These are phyloP conservation scores for Rhizomucor pusillus DNA, from an alignment of 371 early-diverging fungal species.

Conservation along the genomic window DNA sequence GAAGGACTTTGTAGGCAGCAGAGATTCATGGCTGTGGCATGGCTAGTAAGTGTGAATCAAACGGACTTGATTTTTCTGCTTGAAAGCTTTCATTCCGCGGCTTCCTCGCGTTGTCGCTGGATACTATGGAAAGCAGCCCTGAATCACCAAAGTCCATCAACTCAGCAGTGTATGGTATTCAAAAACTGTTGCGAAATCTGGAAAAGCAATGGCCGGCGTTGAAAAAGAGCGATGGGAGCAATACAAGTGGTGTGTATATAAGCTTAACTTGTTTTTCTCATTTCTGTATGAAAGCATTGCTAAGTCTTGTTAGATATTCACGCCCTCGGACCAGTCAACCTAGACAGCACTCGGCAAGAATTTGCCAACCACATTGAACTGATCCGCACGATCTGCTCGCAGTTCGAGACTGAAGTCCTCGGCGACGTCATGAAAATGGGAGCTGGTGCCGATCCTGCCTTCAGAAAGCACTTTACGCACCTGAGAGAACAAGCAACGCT, in stretches of 20 bases:
- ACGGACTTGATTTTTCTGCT: not conserved
- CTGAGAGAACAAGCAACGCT: slow-evolving; percentile 56
- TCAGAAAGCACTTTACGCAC: slow-evolving; percentile 56
- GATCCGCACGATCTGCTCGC: slow-evolving; percentile 55
- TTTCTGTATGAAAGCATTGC: not conserved
- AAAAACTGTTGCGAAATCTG: slow-evolving; percentile 25
- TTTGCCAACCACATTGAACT: slow-evolving; percentile 49
- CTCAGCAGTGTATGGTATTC: slow-evolving; percentile 36
- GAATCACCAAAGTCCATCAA: slow-evolving; percentile 33
- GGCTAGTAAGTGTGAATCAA: too few species aligned
- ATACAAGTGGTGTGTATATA: slow-evolving; percentile 1
- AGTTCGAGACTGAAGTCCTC: slow-evolving; percentile 57
- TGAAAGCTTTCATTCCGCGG: not conserved
- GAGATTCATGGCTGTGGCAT: too few species aligned
- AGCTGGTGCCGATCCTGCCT: slow-evolving; percentile 50
- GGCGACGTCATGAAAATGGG: slow-evolving; percentile 61
- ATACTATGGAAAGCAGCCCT: slow-evolving; percentile 10
- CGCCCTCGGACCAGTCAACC: slow-evolving; percentile 53
- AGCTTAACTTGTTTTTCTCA: not conserved
- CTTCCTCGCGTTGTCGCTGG: not conserved
- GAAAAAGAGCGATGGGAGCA: slow-evolving; percentile 5
- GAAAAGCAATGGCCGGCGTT: slow-evolving; percentile 23
- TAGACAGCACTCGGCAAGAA: slow-evolving; percentile 46
- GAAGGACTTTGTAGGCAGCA: not conserved
- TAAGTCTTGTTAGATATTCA: slow-evolving; percentile 26